These are phyloP conservation scores for Zasmidium citrigriseum DNA, from an alignment of 2,329 filamentous ascomycete genomes.

Conservation along the genomic window DNA sequence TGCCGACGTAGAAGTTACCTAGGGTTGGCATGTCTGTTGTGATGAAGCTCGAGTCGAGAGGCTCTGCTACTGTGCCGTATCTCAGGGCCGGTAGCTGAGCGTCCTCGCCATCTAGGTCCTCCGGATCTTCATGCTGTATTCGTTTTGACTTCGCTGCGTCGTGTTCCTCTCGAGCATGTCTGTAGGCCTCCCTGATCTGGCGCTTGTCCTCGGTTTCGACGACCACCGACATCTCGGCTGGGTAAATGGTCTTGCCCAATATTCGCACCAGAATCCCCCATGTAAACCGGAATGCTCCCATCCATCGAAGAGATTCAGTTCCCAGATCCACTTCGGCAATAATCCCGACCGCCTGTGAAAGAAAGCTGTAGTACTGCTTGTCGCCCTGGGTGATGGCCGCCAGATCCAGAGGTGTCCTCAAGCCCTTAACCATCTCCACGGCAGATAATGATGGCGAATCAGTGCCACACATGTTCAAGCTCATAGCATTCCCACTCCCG, in stretches of 20 bases:
- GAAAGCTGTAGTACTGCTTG: slow-evolving; percentile 75
- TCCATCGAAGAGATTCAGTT: slow-evolving; percentile 90
- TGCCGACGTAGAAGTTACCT: slow-evolving; percentile 92
- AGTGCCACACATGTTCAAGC: slow-evolving; percentile 84
- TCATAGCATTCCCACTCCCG: slow-evolving; percentile 92
- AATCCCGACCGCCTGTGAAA: slow-evolving; percentile 87
- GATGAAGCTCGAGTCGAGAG: slow-evolving; percentile 76
- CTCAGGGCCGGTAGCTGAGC: slow-evolving; percentile 64
- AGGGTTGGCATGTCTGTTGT: slow-evolving; percentile 72
- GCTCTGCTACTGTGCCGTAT: slow-evolving; percentile 78
- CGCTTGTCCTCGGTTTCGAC: slow-evolving; percentile 76
- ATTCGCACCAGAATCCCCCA: slow-evolving; percentile 79
- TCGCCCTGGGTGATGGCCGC: slow-evolving; percentile 83
- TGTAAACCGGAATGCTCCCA: slow-evolving; percentile 83
- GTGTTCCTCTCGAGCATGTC: slow-evolving; percentile 30
- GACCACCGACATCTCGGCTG: slow-evolving; percentile 85
- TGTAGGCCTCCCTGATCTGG: slow-evolving; percentile 73
- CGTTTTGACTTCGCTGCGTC: slow-evolving; percentile 29
- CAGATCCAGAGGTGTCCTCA: slow-evolving; percentile 81
- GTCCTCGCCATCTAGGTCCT: slow-evolving; percentile 17
- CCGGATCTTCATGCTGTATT: slow-evolving; percentile 17
- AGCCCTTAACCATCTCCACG: slow-evolving; percentile 81
- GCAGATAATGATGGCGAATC: slow-evolving; percentile 73
- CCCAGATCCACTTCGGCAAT: slow-evolving; percentile 87
- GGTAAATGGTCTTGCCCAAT: slow-evolving; percentile 75